Evolutionary conservation across 257 asterid genomes (phyloP).

Genomic region (Gynochthodes officinalis): DNA sequence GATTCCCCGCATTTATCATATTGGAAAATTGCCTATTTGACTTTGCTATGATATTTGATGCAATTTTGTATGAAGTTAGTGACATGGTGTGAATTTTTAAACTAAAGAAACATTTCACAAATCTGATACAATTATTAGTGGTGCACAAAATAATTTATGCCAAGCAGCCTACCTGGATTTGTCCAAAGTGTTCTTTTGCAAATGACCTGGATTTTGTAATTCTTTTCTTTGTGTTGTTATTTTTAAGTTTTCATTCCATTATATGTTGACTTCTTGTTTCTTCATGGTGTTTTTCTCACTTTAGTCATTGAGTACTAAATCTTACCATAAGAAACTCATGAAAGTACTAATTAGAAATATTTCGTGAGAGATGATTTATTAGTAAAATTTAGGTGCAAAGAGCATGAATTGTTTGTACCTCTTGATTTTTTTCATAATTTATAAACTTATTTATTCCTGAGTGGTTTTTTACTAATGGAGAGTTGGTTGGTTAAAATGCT

Average conservation of each 20-base stretch:
- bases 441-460: background rate
- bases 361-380: background rate
- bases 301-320: background rate
- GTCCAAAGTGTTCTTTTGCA: background rate
- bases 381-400: background rate
- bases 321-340: background rate
- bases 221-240: background rate
- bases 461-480: background rate
- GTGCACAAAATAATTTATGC: background rate
- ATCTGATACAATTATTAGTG: background rate
- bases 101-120: background rate
- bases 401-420: background rate
- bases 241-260: background rate
- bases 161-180: background rate
- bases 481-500: background rate
- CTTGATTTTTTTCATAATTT: slow-evolving; percentile 1
- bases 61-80: background rate
- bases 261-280: background rate
- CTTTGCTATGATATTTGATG: background rate
- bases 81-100: background rate
- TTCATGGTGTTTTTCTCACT: background rate
- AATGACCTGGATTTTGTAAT: background rate
- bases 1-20: background rate
- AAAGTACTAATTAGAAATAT: background rate
- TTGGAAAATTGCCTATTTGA: background rate